Percentiles rank a stretch among this genome's conserved stretches.
These are phyloP conservation scores for Pelargonium myrrhifolium DNA, from an alignment of 441 rosid genomes.

Conservation along the genomic window DNA sequence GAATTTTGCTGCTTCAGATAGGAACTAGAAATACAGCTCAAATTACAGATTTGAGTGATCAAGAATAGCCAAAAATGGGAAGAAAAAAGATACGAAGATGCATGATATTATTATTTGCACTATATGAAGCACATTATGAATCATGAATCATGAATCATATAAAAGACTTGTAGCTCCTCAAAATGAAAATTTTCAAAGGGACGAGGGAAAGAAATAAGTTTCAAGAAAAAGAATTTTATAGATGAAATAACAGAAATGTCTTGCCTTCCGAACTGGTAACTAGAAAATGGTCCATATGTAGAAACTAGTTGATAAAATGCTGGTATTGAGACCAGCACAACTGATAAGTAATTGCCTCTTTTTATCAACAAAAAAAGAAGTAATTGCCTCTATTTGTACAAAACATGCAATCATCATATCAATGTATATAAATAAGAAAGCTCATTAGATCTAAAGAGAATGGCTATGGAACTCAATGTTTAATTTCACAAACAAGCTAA, in stretches of 20 bases:
- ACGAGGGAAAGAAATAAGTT: background rate
- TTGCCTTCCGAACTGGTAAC: slow-evolving; percentile 10
- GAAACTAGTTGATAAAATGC: slow-evolving; percentile 10
- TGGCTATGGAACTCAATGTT: slow-evolving; percentile 19
- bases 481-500: slow-evolving; percentile 37
- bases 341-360: slow-evolving; percentile 10
- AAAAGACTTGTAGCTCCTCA: no score
- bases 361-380: no score
- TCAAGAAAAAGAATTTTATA: slow-evolving; percentile 7
- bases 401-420: background rate
- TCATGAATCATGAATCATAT: no score
- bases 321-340: slow-evolving; percentile 12
- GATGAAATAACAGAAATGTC: background rate
- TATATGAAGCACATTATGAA: no score
- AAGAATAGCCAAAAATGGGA: background rate
- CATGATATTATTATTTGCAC: no score
- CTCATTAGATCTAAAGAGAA: slow-evolving; percentile 19
- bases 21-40: background rate
- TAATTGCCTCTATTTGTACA: no score
- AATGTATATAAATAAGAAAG: slow-evolving; percentile 16
- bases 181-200: no score
- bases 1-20: background rate
- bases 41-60: background rate
- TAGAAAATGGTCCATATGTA: background rate
- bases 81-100: background rate